These are phyloP conservation scores for Zymoseptoria pseudotritici DNA, from an alignment of 2,329 filamentous ascomycete species.

Conservation along the genomic window DNA sequence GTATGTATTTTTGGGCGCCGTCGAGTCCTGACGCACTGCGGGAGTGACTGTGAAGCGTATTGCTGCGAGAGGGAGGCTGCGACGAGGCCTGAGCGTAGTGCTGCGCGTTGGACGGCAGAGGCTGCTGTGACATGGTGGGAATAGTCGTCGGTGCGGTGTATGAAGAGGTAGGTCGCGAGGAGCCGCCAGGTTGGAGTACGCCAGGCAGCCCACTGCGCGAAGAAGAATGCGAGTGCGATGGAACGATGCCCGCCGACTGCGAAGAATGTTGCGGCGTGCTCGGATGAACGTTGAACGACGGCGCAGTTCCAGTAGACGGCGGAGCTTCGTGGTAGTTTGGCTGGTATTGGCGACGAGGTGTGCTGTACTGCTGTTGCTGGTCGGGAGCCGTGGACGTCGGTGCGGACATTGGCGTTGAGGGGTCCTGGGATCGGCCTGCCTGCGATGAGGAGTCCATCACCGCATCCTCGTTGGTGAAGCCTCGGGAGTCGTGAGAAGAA, in stretches of 20 bases:
- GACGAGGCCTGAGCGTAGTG: constrained; percentile 44
- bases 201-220: constrained; percentile 46
- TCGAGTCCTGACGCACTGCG: constrained; percentile 61
- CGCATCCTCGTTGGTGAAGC: not conserved
- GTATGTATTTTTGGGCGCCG: constrained; percentile 49
- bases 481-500: not conserved
- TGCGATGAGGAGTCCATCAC: not conserved
- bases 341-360: constrained; percentile 37
- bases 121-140: constrained; percentile 48
- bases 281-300: constrained; percentile 55
- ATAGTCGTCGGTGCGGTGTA: constrained; percentile 53
- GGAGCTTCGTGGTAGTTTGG: constrained; percentile 40
- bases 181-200: constrained; percentile 50
- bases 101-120: constrained; percentile 45
- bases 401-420: constrained; percentile 12
- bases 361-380: constrained; percentile 43
- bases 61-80: constrained; percentile 48
- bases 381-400: constrained; percentile 27
- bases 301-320: constrained; percentile 41
- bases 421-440: not conserved
- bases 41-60: constrained; percentile 57
- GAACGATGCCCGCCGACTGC: constrained; percentile 15
- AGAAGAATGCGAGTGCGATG: constrained; percentile 18
- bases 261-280: constrained; percentile 29
- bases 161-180: constrained; percentile 30